Percentiles rank a stretch among this genome's conserved stretches.
Conservation (phyloP, 768 basidiomycete genomes). For the Phaeolepiota aurea region DNA sequence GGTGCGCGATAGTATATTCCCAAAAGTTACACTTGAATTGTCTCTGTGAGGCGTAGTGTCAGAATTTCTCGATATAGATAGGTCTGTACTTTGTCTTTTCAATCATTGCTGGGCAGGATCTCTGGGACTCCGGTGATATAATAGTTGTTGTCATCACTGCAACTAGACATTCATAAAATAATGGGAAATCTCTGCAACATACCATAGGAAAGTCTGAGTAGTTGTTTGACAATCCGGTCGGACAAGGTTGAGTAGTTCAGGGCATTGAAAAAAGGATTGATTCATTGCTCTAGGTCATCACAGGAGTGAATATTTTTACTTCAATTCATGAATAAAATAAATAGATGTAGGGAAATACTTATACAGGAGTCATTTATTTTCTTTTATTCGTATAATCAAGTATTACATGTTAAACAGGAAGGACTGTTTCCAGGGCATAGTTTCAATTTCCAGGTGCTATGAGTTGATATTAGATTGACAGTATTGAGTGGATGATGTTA, state of each 20-base stretch:
- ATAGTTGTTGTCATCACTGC: no score
- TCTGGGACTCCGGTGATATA: no score
- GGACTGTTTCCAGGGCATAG: slow-evolving; percentile 74
- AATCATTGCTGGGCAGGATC: no score
- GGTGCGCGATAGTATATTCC: no score
- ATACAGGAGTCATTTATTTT: slow-evolving; percentile 69
- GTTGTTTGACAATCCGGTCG: slow-evolving; percentile 56
- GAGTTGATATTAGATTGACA: slow-evolving; percentile 27
- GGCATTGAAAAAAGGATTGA: slow-evolving; percentile 85
- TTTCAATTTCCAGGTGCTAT: slow-evolving; percentile 83
- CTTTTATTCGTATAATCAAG: slow-evolving; percentile 53
- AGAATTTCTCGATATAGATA: no score
- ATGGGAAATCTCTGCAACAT: slow-evolving; percentile 10
- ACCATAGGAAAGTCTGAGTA: slow-evolving; percentile 72
- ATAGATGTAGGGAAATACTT: slow-evolving; percentile 18
- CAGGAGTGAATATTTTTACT: slow-evolving; percentile 56
- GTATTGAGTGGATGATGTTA: slow-evolving; percentile 7
- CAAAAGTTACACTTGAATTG: no score
- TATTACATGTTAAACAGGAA: slow-evolving; percentile 61
- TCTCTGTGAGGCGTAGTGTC: no score
- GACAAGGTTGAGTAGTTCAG: slow-evolving; percentile 87
- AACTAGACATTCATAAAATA: no score
- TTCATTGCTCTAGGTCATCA: slow-evolving; percentile 83
- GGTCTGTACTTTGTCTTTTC: no score
- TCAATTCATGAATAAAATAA: slow-evolving; percentile 3